Evolutionary conservation across 495 filamentous ascomycete species (phyloP).

Genomic region (Trichoderma reesei): DNA sequence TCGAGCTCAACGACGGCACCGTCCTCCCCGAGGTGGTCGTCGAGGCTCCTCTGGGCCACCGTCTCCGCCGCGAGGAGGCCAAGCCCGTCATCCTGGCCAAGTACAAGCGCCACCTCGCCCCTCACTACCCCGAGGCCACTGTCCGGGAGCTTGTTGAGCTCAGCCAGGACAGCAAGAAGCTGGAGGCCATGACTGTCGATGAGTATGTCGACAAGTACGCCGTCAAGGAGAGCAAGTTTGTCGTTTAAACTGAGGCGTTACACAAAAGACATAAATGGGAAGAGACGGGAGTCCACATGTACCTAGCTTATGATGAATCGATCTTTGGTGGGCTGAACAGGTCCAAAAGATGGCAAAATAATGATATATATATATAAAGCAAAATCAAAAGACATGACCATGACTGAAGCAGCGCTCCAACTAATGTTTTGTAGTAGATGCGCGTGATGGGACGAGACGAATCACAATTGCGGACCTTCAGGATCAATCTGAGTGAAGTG

Average conservation of each 20-base stretch:
- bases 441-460: no score
- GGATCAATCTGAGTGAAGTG: no score
- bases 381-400: not conserved
- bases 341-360: not conserved
- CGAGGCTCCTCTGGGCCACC: constrained; percentile 91
- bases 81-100: constrained; percentile 93
- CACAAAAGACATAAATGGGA: not conserved
- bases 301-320: not conserved
- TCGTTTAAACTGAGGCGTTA: constrained; percentile 20
- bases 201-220: constrained; percentile 91
- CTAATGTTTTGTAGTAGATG: not conserved
- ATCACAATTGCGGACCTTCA: no score
- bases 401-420: no score
- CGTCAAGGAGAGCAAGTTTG: constrained; percentile 45
- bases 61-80: constrained; percentile 83
- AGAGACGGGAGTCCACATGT: not conserved
- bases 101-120: constrained; percentile 82
- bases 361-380: not conserved
- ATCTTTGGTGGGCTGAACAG: not conserved
- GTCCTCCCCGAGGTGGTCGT: constrained; percentile 83
- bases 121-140: constrained; percentile 65
- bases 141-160: constrained; percentile 72
- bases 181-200: constrained; percentile 78
- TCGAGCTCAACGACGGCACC: constrained; percentile 92
- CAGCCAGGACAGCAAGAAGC: constrained; percentile 57